Conservation (phyloP, 1,139 yeast genomes). For the Lodderomyces jiufengensis region DNA sequence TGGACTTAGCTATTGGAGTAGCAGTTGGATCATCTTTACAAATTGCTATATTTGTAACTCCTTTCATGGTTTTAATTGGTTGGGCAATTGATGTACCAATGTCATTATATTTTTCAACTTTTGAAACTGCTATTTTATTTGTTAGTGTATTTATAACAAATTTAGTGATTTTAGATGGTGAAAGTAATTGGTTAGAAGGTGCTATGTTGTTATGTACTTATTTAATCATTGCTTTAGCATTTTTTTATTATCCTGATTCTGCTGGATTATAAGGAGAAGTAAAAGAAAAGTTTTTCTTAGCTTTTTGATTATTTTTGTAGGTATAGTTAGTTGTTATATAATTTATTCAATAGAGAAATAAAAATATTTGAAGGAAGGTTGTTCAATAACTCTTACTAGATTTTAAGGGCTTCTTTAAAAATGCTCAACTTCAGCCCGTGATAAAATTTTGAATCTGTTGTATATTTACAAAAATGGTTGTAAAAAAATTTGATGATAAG, state of each 20-base stretch:
- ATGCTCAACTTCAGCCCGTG: too few species aligned
- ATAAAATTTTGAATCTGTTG: too few species aligned
- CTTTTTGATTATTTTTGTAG: too few species aligned
- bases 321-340: too few species aligned
- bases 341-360: too few species aligned
- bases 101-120: constrained; percentile 87
- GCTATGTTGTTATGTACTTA: constrained; percentile 87
- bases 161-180: constrained; percentile 87
- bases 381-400: too few species aligned
- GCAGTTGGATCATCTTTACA: constrained; percentile 97
- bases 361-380: too few species aligned
- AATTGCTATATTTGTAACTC: constrained; percentile 91
- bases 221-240: constrained; percentile 80
- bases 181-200: constrained; percentile 96
- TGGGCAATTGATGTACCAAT: constrained; percentile 90
- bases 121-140: constrained; percentile 89
- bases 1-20: constrained; percentile 96
- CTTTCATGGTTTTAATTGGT: constrained; percentile 88
- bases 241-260: constrained; percentile 71
- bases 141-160: constrained; percentile 85
- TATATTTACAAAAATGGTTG: too few species aligned
- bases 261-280: constrained; percentile 6
- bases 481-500: too few species aligned
- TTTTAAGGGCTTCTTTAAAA: too few species aligned
- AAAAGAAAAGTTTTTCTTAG: too few species aligned